These are phyloP conservation scores for Henckelia pumila DNA, from an alignment of 257 asterid genomes.

Conservation along the genomic window DNA sequence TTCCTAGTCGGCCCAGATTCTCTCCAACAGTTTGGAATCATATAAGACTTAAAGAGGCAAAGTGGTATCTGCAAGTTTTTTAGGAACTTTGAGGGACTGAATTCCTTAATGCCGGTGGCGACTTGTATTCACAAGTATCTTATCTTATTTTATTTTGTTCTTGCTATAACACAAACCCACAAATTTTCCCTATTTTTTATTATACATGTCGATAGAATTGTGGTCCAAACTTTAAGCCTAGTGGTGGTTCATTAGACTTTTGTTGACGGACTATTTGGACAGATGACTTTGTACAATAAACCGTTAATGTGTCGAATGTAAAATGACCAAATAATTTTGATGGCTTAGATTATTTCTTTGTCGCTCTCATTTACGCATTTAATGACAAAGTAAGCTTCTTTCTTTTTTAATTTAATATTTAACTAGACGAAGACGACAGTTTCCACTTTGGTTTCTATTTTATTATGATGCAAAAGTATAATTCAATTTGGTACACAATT, in stretches of 20 bases:
- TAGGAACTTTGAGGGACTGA: constrained; percentile 21
- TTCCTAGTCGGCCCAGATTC: constrained; percentile 86
- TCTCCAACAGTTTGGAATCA: constrained; percentile 65
- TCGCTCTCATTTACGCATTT: neutral
- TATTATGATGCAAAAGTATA: too few relatives aligned
- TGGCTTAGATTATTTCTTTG: too few relatives aligned
- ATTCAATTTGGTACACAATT: too few relatives aligned
- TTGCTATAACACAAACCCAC: neutral
- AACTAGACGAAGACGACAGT: too few relatives aligned
- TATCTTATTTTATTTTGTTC: neutral
- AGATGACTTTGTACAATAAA: neutral
- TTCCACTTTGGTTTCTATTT: too few relatives aligned
- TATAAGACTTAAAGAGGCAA: constrained; percentile 22
- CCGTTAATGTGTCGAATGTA: neutral
- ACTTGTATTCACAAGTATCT: neutral
- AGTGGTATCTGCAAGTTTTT: constrained; percentile 14
- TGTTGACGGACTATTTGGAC: neutral
- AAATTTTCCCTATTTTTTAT: neutral
- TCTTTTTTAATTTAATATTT: too few relatives aligned
- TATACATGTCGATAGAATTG: neutral
- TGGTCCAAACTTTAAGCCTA: neutral
- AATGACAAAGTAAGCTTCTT: neutral
- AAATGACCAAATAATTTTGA: neutral
- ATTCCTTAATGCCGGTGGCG: neutral
- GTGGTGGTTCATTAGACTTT: neutral